Percentiles rank a stretch among this genome's conserved stretches.
Conservation (phyloP, 108 stramenopile genomes). For the Cyclostephanos tholiformis region DNA sequence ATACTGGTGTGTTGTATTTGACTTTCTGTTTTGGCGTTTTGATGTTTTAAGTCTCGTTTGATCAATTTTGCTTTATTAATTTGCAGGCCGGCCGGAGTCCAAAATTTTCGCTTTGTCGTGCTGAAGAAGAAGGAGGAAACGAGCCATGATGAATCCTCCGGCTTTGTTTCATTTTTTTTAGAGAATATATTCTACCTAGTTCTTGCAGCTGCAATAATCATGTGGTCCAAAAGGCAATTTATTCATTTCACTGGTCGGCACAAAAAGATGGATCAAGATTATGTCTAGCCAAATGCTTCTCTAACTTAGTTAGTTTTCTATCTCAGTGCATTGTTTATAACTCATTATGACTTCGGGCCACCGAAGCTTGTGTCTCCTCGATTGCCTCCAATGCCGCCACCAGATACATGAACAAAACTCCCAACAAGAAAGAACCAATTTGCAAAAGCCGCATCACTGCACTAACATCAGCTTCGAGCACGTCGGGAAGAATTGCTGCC, state of each 20-base stretch:
- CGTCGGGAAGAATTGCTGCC: constrained; percentile 73
- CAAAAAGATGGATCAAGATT: constrained; percentile 46
- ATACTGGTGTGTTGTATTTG: constrained; percentile 43
- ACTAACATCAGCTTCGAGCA: constrained; percentile 57
- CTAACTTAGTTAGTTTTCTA: constrained; percentile 1
- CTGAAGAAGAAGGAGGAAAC: constrained; percentile 52
- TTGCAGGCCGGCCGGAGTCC: constrained; percentile 50
- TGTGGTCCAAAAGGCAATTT: constrained; percentile 33
- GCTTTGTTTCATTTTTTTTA: constrained; percentile 12
- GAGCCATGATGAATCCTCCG: constrained; percentile 9
- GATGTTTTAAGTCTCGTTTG: background rate
- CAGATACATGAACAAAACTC: constrained; percentile 79
- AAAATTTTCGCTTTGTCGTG: constrained; percentile 58
- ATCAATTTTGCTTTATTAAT: background rate
- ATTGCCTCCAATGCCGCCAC: constrained; percentile 65
- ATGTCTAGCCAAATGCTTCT: constrained; percentile 7
- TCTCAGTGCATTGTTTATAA: constrained; percentile 2
- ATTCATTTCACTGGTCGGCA: constrained; percentile 41
- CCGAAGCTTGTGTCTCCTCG: constrained; percentile 28
- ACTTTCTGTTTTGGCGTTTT: background rate
- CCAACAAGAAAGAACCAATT: constrained; percentile 56
- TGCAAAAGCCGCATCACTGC: constrained; percentile 58
- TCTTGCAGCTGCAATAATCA: constrained; percentile 10
- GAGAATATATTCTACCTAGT: constrained; percentile 28
- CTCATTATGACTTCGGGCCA: constrained; percentile 39